A percentile compares a stretch with the other conserved stretches of the same genome.
phyloP scores from a whole-genome alignment of 1,284 basidiomycete species.

The Athelia psychrophila region DNA sequence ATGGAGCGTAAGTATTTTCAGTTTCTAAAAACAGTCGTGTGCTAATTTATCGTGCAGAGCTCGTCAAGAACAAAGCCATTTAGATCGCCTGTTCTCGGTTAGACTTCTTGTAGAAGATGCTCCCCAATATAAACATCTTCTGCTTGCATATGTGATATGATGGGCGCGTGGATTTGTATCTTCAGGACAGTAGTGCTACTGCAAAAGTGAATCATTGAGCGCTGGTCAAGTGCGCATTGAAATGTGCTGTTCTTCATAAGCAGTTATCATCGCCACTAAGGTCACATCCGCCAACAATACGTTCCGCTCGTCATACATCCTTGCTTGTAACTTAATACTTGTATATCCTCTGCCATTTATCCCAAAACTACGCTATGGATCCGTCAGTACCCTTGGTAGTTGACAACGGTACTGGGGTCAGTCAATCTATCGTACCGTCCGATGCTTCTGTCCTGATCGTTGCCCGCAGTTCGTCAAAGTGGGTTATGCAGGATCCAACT shows the following conservation, averaged over 20 bases:
- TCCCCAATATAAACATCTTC: not conserved
- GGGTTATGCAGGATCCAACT: conserved; percentile 97
- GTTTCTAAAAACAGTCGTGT: not conserved
- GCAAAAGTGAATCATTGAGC: no score
- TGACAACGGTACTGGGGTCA: conserved; percentile 96
- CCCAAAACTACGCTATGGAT: conserved; percentile 44
- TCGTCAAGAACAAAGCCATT: conserved; percentile 72
- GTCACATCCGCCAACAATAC: not conserved
- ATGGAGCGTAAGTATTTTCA: conserved; percentile 81
- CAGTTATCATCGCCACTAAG: no score
- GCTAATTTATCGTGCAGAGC: conserved; percentile 38
- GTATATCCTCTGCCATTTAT: not conserved
- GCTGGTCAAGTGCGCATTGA: no score
- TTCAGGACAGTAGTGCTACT: no score
- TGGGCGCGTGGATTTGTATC: no score
- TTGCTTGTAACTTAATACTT: not conserved
- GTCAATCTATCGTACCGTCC: conserved; percentile 26
- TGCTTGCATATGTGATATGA: no score
- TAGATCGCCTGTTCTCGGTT: conserved; percentile 22
- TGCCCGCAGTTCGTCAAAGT: conserved; percentile 90
- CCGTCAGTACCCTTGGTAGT: conserved; percentile 81
- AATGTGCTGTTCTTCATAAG: no score
- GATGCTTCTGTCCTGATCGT: conserved; percentile 8
- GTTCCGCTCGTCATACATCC: not conserved
- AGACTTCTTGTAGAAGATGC: not conserved